These are phyloP conservation scores for Monosporascus ibericus DNA, from an alignment of 2,329 filamentous ascomycete species.

Conservation along the genomic window DNA sequence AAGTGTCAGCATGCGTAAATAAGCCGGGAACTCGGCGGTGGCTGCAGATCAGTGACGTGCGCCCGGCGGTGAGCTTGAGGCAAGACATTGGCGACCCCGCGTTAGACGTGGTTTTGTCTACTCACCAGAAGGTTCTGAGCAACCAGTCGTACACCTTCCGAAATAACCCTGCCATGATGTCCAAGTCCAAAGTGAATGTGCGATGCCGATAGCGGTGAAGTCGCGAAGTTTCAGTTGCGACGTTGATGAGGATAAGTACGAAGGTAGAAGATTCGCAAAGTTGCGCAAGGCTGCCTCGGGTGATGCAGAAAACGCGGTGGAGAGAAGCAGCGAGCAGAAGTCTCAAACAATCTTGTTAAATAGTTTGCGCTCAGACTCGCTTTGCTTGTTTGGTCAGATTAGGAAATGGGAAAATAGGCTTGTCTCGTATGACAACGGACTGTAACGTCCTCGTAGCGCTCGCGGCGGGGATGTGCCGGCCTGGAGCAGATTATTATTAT, in stretches of 20 bases:
- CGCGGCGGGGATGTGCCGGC: slow-evolving; percentile 20
- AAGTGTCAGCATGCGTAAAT: slow-evolving; percentile 13
- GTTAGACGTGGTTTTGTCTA: slow-evolving; percentile 23
- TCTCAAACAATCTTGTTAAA: slow-evolving; percentile 32
- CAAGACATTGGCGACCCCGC: slow-evolving; percentile 20
- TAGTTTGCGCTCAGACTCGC: slow-evolving; percentile 28
- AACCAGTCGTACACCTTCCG: slow-evolving; percentile 97
- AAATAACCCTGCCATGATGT: slow-evolving; percentile 82
- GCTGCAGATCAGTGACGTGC: slow-evolving; percentile 13
- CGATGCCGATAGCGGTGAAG: slow-evolving; percentile 5
- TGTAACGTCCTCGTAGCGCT: slow-evolving; percentile 26
- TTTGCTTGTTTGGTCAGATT: slow-evolving; percentile 22
- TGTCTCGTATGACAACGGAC: slow-evolving; percentile 35
- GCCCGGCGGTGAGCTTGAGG: slow-evolving; percentile 15
- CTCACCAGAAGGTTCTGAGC: slow-evolving; percentile 92
- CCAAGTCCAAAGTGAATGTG: slow-evolving; percentile 11
- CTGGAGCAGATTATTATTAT: slow-evolving; percentile 17
- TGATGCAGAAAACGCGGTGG: slow-evolving; percentile 18
- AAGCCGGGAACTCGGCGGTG: slow-evolving; percentile 5
- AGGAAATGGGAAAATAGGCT: slow-evolving; percentile 6
- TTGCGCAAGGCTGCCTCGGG: slow-evolving; percentile 16
- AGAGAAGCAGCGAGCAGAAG: slow-evolving; percentile 14
- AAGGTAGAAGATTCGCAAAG: slow-evolving; percentile 19
- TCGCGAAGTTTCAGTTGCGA: slow-evolving; percentile 8
- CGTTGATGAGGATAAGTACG: slow-evolving; percentile 11